Evolutionary conservation across 257 asterid genomes (phyloP).

Genomic region (Handroanthus guayacan): DNA sequence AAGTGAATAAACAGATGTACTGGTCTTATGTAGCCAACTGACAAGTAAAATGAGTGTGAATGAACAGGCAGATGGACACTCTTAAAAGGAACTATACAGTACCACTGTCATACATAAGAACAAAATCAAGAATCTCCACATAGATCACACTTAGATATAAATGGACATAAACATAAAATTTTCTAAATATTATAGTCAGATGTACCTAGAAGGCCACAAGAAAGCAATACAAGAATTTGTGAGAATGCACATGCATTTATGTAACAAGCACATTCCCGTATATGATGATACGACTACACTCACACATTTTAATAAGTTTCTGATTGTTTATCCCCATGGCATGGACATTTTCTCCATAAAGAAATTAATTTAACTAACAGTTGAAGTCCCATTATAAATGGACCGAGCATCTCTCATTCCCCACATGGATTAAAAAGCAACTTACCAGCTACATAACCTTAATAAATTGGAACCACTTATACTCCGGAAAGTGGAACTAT

Average conservation of each 20-base stretch:
- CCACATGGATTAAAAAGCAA: conserved; percentile 10
- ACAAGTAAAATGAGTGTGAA: neutral
- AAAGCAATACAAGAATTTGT: neutral
- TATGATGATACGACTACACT: neutral
- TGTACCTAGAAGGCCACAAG: neutral
- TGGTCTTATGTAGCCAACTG: neutral
- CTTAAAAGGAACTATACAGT: neutral
- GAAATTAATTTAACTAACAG: neutral
- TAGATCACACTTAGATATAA: neutral
- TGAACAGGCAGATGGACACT: neutral
- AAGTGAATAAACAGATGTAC: neutral
- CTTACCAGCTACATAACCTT: conserved; percentile 7
- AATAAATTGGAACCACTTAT: neutral
- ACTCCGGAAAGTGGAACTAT: conserved; percentile 13
- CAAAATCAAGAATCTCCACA: neutral
- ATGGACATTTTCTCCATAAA: neutral
- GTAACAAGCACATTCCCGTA: neutral
- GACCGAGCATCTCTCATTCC: neutral
- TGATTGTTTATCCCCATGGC: neutral
- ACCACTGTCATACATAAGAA: neutral
- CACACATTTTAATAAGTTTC: neutral
- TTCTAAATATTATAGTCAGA: neutral
- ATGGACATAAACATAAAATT: neutral
- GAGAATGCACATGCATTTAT: neutral
- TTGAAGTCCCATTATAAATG: conserved; percentile 2